Evolutionary conservation across 2,329 filamentous ascomycete species (phyloP).

Genomic region (Hymenoscyphus albidus): DNA sequence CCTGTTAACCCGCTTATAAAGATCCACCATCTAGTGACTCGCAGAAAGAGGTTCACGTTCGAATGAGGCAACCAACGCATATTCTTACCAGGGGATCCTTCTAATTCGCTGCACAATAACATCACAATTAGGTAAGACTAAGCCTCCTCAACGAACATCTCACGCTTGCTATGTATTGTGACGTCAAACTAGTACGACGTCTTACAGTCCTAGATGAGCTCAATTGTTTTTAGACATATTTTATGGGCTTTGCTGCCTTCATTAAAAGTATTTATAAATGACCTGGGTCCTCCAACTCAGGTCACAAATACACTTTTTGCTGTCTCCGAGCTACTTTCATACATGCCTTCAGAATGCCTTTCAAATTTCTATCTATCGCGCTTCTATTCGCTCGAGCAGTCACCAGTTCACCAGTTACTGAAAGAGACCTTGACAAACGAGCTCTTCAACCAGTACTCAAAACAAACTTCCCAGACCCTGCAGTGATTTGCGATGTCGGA

Average conservation of each 20-base stretch:
- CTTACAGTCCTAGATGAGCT: neutral
- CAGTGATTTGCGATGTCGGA: conserved; percentile 42
- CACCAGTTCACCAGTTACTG: conserved; percentile 3
- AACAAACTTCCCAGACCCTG: conserved; percentile 53
- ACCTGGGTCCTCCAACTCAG: neutral
- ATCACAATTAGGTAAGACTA: neutral
- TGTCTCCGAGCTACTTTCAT: neutral
- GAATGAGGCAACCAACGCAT: neutral
- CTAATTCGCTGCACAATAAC: neutral
- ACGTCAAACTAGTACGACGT: neutral
- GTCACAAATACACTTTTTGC: neutral
- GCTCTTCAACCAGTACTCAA: conserved; percentile 31
- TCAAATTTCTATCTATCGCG: conserved; percentile 2
- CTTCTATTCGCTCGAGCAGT: conserved; percentile 8
- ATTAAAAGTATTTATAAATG: neutral
- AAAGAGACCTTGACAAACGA: conserved; percentile 2
- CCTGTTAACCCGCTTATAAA: too few relatives aligned
- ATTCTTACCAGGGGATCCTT: neutral
- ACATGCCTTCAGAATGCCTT: neutral
- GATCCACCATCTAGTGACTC: too few relatives aligned
- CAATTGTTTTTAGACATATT: neutral
- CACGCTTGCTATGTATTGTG: neutral
- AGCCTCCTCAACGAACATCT: neutral
- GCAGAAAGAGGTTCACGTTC: too few relatives aligned
- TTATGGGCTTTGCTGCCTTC: neutral